Conservation (phyloP, 345 rosid species). For the Aquilaria malaccensis region DNA sequence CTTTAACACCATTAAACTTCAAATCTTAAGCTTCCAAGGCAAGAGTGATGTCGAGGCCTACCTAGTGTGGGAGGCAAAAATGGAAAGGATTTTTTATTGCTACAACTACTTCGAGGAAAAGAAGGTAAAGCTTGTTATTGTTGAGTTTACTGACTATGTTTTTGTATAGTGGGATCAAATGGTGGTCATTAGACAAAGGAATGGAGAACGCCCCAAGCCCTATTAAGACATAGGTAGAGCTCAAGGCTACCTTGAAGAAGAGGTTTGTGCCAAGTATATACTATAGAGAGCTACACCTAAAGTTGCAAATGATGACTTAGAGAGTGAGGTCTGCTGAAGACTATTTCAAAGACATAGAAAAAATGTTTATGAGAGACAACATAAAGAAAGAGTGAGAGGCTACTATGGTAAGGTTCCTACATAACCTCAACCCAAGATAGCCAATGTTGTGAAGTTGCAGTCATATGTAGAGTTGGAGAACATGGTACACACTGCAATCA, state of each 20-base stretch:
- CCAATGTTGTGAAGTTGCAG: neutral
- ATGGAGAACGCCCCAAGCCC: neutral
- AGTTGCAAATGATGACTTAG: neutral
- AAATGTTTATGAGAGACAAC: neutral
- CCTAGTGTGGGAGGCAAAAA: neutral
- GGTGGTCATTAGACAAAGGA: neutral
- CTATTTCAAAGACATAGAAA: neutral
- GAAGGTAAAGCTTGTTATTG: constrained; percentile 1
- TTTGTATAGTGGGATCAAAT: constrained; percentile 3
- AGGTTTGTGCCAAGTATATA: neutral
- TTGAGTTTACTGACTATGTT: too few relatives aligned
- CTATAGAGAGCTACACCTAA: neutral
- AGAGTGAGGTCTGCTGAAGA: neutral
- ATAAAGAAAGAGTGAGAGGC: constrained; percentile 3
- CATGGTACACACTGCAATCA: neutral
- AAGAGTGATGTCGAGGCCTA: constrained; percentile 5
- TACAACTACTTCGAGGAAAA: neutral
- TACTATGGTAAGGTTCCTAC: neutral
- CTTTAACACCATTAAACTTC: constrained; percentile 8
- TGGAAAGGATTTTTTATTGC: constrained; percentile 5
- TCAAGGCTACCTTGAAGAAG: neutral
- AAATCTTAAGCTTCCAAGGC: neutral
- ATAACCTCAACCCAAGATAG: neutral
- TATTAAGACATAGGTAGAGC: neutral
- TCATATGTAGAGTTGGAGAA: neutral